Conservation (phyloP, 345 rosid species). For the Sisymbrium irio region DNA sequence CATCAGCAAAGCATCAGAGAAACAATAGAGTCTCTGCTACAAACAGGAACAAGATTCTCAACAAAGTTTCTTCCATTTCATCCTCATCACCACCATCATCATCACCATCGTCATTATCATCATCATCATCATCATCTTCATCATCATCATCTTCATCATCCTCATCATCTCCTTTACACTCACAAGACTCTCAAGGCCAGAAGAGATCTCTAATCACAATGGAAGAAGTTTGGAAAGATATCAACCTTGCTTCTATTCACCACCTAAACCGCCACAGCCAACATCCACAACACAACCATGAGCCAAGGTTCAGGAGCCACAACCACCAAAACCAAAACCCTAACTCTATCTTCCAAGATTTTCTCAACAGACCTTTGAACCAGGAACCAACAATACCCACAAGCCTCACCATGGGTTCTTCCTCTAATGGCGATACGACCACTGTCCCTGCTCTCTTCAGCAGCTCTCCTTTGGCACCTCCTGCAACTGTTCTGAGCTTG, state of each 20-base stretch:
- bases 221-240: constrained; percentile 89
- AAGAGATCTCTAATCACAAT: constrained; percentile 41
- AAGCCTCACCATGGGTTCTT: constrained; percentile 25
- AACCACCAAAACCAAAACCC: constrained; percentile 30
- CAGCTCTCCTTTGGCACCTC: constrained; percentile 37
- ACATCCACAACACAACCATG: constrained; percentile 29
- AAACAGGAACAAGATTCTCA: constrained; percentile 28
- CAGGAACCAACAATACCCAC: constrained; percentile 37
- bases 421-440: constrained; percentile 1
- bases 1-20: constrained; percentile 31
- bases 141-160: constrained; percentile 11
- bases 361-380: constrained; percentile 46
- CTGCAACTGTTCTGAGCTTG: constrained; percentile 59
- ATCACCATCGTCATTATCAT: not conserved
- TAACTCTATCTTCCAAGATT: constrained; percentile 61
- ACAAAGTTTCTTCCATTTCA: constrained; percentile 22
- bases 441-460: constrained; percentile 25
- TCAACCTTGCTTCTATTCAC: constrained; percentile 51
- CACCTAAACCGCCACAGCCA: constrained; percentile 36
- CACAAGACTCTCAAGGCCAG: constrained; percentile 15
- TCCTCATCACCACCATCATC: constrained; percentile 18
- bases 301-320: constrained; percentile 26
- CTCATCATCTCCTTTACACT: constrained; percentile 7
- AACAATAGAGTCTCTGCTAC: constrained; percentile 22
- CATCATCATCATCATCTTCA: constrained; percentile 8